Evolutionary conservation across 176 grass and related monocot species (phyloP), one percentile per base, ranked within the genome.

Genomic region (Eremochloa ophiuroides): DNA sequence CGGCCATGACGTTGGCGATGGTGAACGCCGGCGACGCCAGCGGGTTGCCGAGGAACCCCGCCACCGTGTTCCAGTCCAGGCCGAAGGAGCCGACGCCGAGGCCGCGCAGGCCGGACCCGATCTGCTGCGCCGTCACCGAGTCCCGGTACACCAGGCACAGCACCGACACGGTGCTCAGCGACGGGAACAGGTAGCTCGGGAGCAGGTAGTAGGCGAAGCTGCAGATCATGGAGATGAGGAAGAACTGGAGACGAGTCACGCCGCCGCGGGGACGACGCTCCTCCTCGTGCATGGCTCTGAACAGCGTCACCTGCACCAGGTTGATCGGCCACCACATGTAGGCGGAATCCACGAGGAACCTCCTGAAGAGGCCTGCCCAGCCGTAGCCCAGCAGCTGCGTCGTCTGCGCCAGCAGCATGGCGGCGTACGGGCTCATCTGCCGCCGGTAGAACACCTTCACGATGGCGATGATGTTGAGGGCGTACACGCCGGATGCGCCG

Each of bases 321-420:
- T 87, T 97, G 12, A 62, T 46, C 3, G 94, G 94, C 91, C 94
- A 97, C 94, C 94, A 93, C 94, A 97, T 97, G 65, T 91, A 93
- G 1, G 94, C 89, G 10, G 89, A 93, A 41, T 97, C 91, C 13
- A 97, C 91, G 10, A 97, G 73, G 42, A 84, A 89, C 40, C 60
- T 89, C 33, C 91, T 85, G 86, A 93, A 97, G 12, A 97, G 37
- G 23, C 94, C 94, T 62, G 94, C 94, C 91, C 91, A 97, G 1
- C 94, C 94, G 33, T 91, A 97, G 3, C 91, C 94, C 16, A 93
- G 85, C 64, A 97, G 60, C 94, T 97, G 58, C 9, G 58, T 77
- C 15, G 75, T 77, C 37, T 77, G 75, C 25, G 75, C 75, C 25
- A 94, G 81, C 35, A 97, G 46, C 74, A 97, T 63, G 10, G 91